phyloP scores from a whole-genome alignment of 2,329 filamentous ascomycete genomes.

The Tolypocladium nubicola region DNA sequence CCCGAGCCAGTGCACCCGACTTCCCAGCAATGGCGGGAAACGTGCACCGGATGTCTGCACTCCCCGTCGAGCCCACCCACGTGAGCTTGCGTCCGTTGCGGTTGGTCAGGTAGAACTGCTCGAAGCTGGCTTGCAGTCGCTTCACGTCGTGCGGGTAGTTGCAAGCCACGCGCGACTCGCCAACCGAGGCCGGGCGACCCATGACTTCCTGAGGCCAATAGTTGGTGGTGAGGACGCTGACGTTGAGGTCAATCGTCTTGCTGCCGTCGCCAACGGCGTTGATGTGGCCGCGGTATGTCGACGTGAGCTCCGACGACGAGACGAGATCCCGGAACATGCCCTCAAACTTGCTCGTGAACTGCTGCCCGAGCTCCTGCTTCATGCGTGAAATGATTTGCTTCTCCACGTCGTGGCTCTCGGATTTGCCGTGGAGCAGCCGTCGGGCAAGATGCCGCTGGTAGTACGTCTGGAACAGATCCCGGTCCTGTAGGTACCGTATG shows the following conservation, averaged over 20 bases:
- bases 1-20: constrained; percentile 46
- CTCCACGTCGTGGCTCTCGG: constrained; percentile 83
- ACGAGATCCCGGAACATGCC: constrained; percentile 98
- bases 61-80: constrained; percentile 65
- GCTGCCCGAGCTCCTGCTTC: constrained; percentile 92
- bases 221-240: constrained; percentile 83
- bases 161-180: constrained; percentile 37
- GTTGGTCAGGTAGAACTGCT: constrained; percentile 77
- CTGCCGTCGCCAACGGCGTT: constrained; percentile 35
- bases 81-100: constrained; percentile 82
- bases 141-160: constrained; percentile 68
- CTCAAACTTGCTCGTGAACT: constrained; percentile 87
- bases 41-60: constrained; percentile 73
- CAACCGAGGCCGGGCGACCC: constrained; percentile 45
- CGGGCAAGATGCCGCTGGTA: constrained; percentile 95
- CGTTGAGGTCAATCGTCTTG: constrained; percentile 60
- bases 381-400: constrained; percentile 93
- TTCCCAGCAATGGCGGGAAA: constrained; percentile 67
- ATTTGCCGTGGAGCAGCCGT: constrained; percentile 77
- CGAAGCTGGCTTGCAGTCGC: constrained; percentile 71
- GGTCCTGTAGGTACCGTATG: constrained; percentile 79
- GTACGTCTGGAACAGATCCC: constrained; percentile 92
- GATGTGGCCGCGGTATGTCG: constrained; percentile 63
- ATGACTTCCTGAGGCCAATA: constrained; percentile 92
- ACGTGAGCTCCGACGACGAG: constrained; percentile 72